These are phyloP conservation scores for Fusarium buxicola DNA, from an alignment of 2,329 filamentous ascomycete genomes.

Conservation along the genomic window DNA sequence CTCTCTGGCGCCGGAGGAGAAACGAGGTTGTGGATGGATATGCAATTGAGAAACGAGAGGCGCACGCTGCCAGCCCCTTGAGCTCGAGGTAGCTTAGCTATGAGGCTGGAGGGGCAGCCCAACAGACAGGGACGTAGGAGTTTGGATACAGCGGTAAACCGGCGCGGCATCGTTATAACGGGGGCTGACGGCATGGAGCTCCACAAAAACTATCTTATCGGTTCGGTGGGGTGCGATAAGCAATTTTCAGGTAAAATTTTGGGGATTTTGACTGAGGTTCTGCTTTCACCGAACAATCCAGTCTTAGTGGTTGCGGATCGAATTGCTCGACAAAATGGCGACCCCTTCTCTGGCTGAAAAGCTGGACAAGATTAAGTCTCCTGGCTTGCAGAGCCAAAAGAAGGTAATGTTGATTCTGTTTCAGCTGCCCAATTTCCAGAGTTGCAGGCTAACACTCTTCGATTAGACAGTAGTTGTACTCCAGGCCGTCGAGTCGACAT, in stretches of 20 bases:
- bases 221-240: constrained; percentile 47
- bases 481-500: constrained; percentile 90
- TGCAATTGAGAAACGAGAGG: constrained; percentile 36
- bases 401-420: constrained; percentile 67
- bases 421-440: constrained; percentile 3
- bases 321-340: constrained; percentile 57
- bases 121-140: constrained; percentile 37
- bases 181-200: constrained; percentile 34
- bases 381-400: constrained; percentile 94
- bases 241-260: constrained; percentile 46
- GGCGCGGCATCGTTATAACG: constrained; percentile 39
- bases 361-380: constrained; percentile 96
- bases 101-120: constrained; percentile 47
- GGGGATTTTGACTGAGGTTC: constrained; percentile 43
- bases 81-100: constrained; percentile 35
- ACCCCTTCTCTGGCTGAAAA: constrained; percentile 78
- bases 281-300: constrained; percentile 47
- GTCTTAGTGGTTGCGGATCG: constrained; percentile 43
- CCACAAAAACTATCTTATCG: constrained; percentile 41
- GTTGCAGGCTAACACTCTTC: constrained; percentile 27
- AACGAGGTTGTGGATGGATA: constrained; percentile 35
- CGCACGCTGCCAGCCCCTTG: constrained; percentile 43
- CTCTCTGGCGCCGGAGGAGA: constrained; percentile 37
- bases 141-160: constrained; percentile 48
- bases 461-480: constrained; percentile 84